These are phyloP conservation scores for Podila clonocystis DNA, from an alignment of 192 early-diverging fungal genomes.

Conservation along the genomic window DNA sequence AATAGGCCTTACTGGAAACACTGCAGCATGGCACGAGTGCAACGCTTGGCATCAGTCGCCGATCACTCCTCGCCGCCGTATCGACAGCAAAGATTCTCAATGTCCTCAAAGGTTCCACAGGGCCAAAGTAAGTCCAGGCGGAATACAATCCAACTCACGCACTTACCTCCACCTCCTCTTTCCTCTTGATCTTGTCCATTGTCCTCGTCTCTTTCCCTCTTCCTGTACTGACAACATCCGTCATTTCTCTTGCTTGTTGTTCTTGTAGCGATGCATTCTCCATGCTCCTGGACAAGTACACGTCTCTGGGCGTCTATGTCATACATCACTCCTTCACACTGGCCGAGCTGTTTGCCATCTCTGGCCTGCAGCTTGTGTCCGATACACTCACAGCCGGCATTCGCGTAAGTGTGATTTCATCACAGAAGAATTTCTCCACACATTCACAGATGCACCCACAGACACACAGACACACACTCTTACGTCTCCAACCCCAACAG, in stretches of 20 bases:
- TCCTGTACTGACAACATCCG: neutral
- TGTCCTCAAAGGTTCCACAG: constrained; percentile 44
- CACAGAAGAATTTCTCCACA: neutral
- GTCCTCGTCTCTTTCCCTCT: neutral
- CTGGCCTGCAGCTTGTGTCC: constrained; percentile 83
- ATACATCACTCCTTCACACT: constrained; percentile 78
- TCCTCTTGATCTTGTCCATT: no score
- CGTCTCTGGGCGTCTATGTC: constrained; percentile 67
- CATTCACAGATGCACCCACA: no score
- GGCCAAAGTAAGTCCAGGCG: constrained; percentile 28
- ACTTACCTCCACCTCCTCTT: neutral
- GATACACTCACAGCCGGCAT: constrained; percentile 76
- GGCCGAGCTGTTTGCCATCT: constrained; percentile 78
- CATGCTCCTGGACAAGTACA: constrained; percentile 69
- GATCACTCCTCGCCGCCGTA: constrained; percentile 66
- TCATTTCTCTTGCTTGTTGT: constrained; percentile 1
- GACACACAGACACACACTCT: no score
- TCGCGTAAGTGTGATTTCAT: constrained; percentile 51
- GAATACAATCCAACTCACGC: no score
- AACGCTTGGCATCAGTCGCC: constrained; percentile 62
- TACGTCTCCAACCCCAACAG: no score
- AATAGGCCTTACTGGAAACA: constrained; percentile 62
- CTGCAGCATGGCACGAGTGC: constrained; percentile 68
- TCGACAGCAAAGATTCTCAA: constrained; percentile 70
- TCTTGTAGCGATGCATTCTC: constrained; percentile 59